A percentile compares a stretch with the other conserved stretches of the same genome.
Evolutionary conservation across 192 early-diverging fungal species (phyloP).

Genomic region (Mortierella claussenii): DNA sequence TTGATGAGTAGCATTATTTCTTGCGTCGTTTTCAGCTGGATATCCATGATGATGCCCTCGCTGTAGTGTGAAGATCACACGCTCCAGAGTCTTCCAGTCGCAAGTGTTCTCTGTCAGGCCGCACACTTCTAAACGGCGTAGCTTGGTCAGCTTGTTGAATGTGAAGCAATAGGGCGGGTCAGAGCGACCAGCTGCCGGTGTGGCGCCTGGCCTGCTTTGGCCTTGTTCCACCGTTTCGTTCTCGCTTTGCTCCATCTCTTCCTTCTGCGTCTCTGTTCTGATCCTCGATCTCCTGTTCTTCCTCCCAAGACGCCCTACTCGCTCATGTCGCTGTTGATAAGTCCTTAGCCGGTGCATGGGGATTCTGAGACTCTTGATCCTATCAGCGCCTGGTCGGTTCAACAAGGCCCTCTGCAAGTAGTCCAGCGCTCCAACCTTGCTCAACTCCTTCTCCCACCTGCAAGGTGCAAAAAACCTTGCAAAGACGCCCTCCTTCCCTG

Average conservation of each 20-base stretch:
- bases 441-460: not conserved
- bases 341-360: conserved; percentile 25
- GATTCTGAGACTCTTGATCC: conserved; percentile 23
- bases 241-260: no score
- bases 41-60: not conserved
- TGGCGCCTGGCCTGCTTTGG: not conserved
- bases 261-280: not conserved
- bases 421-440: conserved; percentile 6
- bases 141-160: conserved; percentile 18
- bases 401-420: conserved; percentile 26
- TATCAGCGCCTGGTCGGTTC: conserved; percentile 18
- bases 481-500: conserved; percentile 1
- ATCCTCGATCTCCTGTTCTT: not conserved
- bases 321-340: conserved; percentile 20
- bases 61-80: conserved; percentile 15
- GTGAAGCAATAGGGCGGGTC: conserved; percentile 24
- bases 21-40: not conserved
- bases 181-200: not conserved
- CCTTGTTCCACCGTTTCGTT: not conserved
- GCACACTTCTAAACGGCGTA: conserved; percentile 19
- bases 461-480: not conserved
- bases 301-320: not conserved
- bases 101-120: conserved; percentile 7
- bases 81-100: conserved; percentile 25
- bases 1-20: not conserved